phyloP scores from a whole-genome alignment of 1,284 basidiomycete species.

The Ceratobasidium sp. region DNA sequence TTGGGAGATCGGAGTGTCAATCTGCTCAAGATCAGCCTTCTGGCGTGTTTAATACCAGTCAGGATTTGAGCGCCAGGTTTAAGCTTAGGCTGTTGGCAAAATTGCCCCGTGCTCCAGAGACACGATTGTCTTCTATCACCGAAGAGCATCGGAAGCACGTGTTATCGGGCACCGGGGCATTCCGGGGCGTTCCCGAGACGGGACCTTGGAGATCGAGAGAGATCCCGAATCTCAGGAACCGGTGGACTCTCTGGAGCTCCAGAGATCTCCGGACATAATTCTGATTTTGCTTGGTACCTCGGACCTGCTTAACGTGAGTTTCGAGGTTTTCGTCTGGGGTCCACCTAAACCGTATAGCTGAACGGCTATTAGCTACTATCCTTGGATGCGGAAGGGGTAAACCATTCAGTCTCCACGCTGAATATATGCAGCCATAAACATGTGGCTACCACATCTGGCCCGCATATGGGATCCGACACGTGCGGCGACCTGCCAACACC shows the following conservation, averaged over 20 bases:
- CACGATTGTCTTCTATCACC: too few species aligned
- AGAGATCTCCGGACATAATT: too few species aligned
- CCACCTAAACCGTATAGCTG: conserved; percentile 16
- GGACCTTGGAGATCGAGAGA: too few species aligned
- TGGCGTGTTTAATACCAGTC: conserved; percentile 45
- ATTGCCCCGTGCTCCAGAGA: too few species aligned
- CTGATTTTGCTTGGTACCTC: conserved; percentile 41
- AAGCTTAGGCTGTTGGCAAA: conserved; percentile 51
- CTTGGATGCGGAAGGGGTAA: background rate
- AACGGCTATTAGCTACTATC: background rate
- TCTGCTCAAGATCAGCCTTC: conserved; percentile 8
- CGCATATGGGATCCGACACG: conserved; percentile 55
- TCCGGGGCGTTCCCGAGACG: too few species aligned
- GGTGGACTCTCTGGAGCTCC: too few species aligned
- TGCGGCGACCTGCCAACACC: conserved; percentile 54
- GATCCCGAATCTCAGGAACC: too few species aligned
- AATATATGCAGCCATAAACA: conserved; percentile 62
- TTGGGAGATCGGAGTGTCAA: conserved; percentile 19
- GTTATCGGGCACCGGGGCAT: too few species aligned
- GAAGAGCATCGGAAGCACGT: too few species aligned
- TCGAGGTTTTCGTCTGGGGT: background rate
- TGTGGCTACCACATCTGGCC: conserved; percentile 53
- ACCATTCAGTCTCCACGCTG: conserved; percentile 59
- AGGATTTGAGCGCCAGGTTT: conserved; percentile 53
- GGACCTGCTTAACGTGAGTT: conserved; percentile 56